phyloP scores from a whole-genome alignment of 1,139 yeast genomes.

The Blastobotrys serpentis region DNA sequence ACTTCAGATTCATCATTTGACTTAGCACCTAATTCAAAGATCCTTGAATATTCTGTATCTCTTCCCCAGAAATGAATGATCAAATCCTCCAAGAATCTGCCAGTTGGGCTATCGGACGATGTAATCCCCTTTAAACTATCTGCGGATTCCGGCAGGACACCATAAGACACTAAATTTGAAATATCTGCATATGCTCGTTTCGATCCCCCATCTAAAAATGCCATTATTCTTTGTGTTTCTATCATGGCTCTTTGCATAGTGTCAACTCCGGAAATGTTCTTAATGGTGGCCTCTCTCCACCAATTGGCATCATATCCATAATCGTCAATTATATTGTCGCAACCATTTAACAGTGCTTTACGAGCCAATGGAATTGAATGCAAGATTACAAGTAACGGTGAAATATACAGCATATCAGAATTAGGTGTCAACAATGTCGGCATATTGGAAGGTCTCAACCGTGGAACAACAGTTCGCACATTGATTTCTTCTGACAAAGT shows the following conservation, averaged over 20 bases:
- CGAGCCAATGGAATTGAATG: constrained; percentile 45
- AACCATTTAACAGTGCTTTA: constrained; percentile 38
- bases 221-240: constrained; percentile 48
- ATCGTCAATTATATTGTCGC: constrained; percentile 33
- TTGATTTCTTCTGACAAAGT: neutral
- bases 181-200: constrained; percentile 44
- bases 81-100: constrained; percentile 23
- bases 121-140: constrained; percentile 34
- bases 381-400: constrained; percentile 45
- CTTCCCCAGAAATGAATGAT: constrained; percentile 23
- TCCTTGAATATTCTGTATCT: constrained; percentile 19
- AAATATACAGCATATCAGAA: constrained; percentile 39
- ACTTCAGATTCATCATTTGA: constrained; percentile 8
- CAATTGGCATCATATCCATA: constrained; percentile 45
- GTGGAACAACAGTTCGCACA: constrained; percentile 10
- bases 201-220: constrained; percentile 45
- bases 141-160: constrained; percentile 25
- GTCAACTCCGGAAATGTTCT: constrained; percentile 13
- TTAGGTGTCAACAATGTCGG: constrained; percentile 40
- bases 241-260: constrained; percentile 24
- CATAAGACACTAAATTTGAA: constrained; percentile 34
- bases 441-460: constrained; percentile 15
- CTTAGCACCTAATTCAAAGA: constrained; percentile 18
- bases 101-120: constrained; percentile 26
- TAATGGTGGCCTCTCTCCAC: constrained; percentile 44